A percentile compares a stretch with the other conserved stretches of the same genome.
Conservation (phyloP, 805 yeast species). For the Isabelozyma heimii region DNA sequence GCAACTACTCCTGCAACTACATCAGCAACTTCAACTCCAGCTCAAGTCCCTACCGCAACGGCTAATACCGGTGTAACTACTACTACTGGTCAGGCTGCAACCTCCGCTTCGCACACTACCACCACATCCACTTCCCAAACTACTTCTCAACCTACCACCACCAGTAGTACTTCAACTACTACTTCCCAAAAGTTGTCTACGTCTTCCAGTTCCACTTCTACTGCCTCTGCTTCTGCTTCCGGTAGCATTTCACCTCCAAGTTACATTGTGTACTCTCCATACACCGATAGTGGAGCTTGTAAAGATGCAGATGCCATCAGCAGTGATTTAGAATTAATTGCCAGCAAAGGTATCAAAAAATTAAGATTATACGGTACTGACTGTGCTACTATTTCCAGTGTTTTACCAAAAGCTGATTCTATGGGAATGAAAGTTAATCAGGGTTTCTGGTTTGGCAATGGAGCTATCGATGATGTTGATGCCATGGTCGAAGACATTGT, state of each 20-base stretch:
- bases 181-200: conserved; percentile 16
- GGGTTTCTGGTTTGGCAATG: conserved; percentile 75
- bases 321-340: conserved; percentile 58
- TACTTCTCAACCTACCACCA: conserved; percentile 2
- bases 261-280: conserved; percentile 77
- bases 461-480: conserved; percentile 72
- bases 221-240: conserved; percentile 15
- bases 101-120: conserved; percentile 4
- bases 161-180: conserved; percentile 12
- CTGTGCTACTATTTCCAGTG: conserved; percentile 65
- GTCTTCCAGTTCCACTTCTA: conserved; percentile 14
- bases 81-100: conserved; percentile 26
- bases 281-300: conserved; percentile 65
- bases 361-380: conserved; percentile 87
- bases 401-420: conserved; percentile 55
- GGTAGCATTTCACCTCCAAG: conserved; percentile 43
- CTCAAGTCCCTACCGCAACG: conserved; percentile 7
- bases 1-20: conserved; percentile 15
- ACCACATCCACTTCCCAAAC: conserved; percentile 10
- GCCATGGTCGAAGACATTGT: conserved; percentile 53
- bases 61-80: conserved; percentile 21
- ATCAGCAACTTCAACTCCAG: conserved; percentile 15
- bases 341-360: conserved; percentile 57
- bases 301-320: conserved; percentile 54
- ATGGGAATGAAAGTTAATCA: conserved; percentile 76